Percentiles rank a stretch among this genome's conserved stretches.
phyloP scores from a whole-genome alignment of 1,284 basidiomycete species.

The Tausonia pullulans region DNA sequence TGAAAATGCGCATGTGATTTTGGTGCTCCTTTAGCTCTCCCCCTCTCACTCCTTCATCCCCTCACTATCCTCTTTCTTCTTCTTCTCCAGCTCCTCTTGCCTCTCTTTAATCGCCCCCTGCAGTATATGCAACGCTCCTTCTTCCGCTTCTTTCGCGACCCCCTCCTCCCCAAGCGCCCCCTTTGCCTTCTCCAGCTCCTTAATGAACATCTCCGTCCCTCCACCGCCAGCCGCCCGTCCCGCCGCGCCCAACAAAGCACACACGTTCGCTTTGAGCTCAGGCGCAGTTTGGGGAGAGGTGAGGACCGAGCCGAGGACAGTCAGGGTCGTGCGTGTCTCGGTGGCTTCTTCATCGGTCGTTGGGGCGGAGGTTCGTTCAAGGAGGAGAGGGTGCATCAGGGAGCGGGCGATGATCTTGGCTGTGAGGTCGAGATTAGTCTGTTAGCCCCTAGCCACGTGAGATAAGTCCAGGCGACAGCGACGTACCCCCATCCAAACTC shows the following conservation, averaged over 20 bases:
- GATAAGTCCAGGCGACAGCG: background rate
- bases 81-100: too few species aligned
- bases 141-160: background rate
- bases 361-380: background rate
- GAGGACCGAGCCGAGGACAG: background rate
- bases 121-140: background rate
- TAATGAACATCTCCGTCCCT: background rate
- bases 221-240: background rate
- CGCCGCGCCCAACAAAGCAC: conserved; percentile 1
- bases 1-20: too few species aligned
- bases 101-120: too few species aligned
- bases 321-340: background rate
- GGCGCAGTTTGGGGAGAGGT: background rate
- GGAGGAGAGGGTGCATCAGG: background rate
- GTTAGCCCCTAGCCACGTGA: background rate
- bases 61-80: too few species aligned
- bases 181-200: background rate
- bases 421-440: background rate
- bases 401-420: background rate
- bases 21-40: too few species aligned
- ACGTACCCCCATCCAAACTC: background rate
- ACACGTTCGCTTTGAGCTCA: conserved; percentile 7
- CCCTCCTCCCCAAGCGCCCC: background rate
- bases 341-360: background rate
- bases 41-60: too few species aligned